Conservation (phyloP, 352 stramenopile species). For the Phytophthora nicotianae region DNA sequence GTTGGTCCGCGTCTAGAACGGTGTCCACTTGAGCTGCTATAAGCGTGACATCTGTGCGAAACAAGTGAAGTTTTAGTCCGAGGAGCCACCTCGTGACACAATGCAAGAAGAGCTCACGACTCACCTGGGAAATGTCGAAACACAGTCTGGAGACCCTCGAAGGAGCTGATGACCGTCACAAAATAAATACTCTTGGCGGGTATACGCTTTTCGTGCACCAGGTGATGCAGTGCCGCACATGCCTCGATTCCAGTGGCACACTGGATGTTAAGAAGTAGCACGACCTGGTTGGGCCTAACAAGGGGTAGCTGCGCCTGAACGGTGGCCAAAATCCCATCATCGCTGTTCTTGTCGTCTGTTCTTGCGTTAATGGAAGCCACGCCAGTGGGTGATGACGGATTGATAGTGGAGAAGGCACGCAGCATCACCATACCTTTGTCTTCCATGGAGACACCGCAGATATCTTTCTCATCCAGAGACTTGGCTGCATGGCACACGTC, state of each 20-base stretch:
- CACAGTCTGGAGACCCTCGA: constrained; percentile 48
- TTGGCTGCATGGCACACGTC: constrained; percentile 30
- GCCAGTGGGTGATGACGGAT: constrained; percentile 26
- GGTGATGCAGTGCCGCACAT: constrained; percentile 45
- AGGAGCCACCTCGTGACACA: not conserved
- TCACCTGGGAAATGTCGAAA: constrained; percentile 53
- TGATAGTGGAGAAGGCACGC: constrained; percentile 33
- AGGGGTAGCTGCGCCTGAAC: constrained; percentile 38
- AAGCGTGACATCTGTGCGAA: constrained; percentile 41
- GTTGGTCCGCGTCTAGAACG: constrained; percentile 41
- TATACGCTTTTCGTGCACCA: constrained; percentile 38
- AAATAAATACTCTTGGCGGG: constrained; percentile 56
- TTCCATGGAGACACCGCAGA: constrained; percentile 36
- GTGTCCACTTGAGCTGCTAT: constrained; percentile 56
- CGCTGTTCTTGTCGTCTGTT: constrained; percentile 10
- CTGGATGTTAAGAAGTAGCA: constrained; percentile 49
- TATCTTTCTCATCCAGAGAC: constrained; percentile 31
- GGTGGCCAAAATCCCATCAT: not conserved
- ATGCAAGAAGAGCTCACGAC: not conserved
- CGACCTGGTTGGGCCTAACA: constrained; percentile 28
- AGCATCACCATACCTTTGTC: constrained; percentile 33
- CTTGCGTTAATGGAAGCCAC: constrained; percentile 24
- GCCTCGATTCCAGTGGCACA: constrained; percentile 53
- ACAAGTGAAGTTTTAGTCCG: constrained; percentile 12
- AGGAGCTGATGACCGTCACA: constrained; percentile 50